phyloP scores from a whole-genome alignment of 2,329 filamentous ascomycete species.

The Fusarium acutatum region DNA sequence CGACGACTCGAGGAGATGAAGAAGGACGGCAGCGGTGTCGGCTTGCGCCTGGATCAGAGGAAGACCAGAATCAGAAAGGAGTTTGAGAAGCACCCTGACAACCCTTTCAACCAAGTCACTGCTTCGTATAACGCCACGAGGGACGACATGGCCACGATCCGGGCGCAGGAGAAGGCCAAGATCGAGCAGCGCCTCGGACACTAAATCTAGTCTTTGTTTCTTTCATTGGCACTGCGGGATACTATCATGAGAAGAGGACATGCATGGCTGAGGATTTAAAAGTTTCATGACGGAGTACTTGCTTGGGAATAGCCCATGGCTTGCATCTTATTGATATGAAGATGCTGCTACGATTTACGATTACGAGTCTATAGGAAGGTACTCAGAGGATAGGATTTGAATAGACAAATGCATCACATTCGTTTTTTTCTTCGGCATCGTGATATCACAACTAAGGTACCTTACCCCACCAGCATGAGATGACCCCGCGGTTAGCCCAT shows the following conservation, averaged over 20 bases:
- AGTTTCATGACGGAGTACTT: constrained; percentile 20
- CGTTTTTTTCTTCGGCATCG: not conserved
- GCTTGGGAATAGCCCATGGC: constrained; percentile 30
- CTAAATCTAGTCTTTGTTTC: constrained; percentile 17
- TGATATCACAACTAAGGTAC: not conserved
- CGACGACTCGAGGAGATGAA: constrained; percentile 85
- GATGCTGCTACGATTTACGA: constrained; percentile 5
- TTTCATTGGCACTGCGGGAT: not conserved
- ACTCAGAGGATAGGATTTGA: not conserved
- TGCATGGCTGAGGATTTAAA: constrained; percentile 3
- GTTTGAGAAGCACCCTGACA: constrained; percentile 93
- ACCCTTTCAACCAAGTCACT: constrained; percentile 89
- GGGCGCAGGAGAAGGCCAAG: constrained; percentile 73
- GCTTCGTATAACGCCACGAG: constrained; percentile 79
- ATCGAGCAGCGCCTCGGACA: constrained; percentile 74
- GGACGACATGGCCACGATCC: constrained; percentile 76
- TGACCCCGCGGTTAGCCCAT: constrained; percentile 36
- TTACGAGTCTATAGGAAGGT: not conserved
- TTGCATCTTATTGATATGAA: constrained; percentile 9
- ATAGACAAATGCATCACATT: not conserved
- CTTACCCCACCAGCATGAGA: constrained; percentile 37
- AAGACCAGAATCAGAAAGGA: constrained; percentile 87
- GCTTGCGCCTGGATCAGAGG: constrained; percentile 83
- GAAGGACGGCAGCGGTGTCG: constrained; percentile 74
- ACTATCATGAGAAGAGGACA: not conserved